These are phyloP conservation scores for Pyrus pyrifolia DNA, from an alignment of 306 rosid species.

Conservation along the genomic window DNA sequence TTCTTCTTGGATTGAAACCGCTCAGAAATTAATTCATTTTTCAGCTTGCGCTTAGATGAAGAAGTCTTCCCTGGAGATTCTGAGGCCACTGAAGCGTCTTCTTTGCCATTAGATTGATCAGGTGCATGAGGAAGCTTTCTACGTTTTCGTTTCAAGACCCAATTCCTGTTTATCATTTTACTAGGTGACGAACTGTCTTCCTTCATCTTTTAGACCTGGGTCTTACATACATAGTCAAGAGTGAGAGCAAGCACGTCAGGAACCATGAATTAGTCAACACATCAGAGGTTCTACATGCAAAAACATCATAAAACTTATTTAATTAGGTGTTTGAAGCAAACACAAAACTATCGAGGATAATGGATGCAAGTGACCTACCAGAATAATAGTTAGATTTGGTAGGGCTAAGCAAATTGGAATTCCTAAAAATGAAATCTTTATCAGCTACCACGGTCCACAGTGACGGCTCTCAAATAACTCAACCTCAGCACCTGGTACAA, in stretches of 20 bases:
- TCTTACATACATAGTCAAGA: slow-evolving; percentile 30
- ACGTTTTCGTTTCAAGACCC: slow-evolving; percentile 96
- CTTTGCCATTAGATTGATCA: slow-evolving; percentile 57
- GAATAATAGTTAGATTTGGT: background rate
- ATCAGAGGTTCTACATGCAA: slow-evolving; percentile 14
- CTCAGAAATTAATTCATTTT: slow-evolving; percentile 46
- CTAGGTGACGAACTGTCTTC: slow-evolving; percentile 58
- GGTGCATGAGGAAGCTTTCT: slow-evolving; percentile 64
- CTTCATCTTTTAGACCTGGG: slow-evolving; percentile 45
- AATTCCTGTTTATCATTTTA: slow-evolving; percentile 78
- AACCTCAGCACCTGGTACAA: slow-evolving; percentile 4
- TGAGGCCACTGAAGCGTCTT: slow-evolving; percentile 43
- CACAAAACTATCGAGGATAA: background rate
- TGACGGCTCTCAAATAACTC: background rate
- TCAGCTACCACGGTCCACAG: background rate
- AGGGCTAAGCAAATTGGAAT: background rate
- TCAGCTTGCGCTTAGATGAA: slow-evolving; percentile 41
- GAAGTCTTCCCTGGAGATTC: slow-evolving; percentile 55
- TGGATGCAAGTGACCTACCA: background rate
- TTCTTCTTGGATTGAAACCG: slow-evolving; percentile 73
- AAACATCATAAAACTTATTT: background rate
- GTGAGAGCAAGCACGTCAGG: slow-evolving; percentile 20
- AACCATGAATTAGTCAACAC: slow-evolving; percentile 12
- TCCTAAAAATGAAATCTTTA: background rate
- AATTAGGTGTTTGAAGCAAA: slow-evolving; percentile 2